Conservation (phyloP, 345 rosid genomes). For the Lumnitzera littorea region DNA sequence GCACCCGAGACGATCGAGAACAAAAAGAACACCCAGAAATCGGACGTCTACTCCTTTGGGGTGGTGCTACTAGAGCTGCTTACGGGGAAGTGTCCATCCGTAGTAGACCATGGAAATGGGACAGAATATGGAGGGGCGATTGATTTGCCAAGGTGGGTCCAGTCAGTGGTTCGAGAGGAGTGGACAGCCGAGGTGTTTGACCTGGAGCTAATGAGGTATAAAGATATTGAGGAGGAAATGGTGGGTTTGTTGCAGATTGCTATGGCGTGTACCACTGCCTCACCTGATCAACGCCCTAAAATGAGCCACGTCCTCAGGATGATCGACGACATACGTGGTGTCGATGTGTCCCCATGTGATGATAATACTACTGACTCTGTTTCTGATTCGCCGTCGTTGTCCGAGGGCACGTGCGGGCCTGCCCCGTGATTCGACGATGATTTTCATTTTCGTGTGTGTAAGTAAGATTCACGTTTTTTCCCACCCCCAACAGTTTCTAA, state of each 20-base stretch:
- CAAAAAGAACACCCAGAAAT: constrained; percentile 50
- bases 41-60: constrained; percentile 80
- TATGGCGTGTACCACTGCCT: constrained; percentile 76
- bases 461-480: neutral
- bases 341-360: constrained; percentile 60
- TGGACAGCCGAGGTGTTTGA: constrained; percentile 99
- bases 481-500: too few relatives aligned
- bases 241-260: constrained; percentile 90
- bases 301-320: constrained; percentile 76
- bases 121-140: constrained; percentile 62
- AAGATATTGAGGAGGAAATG: constrained; percentile 95
- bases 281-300: constrained; percentile 86
- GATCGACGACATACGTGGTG: constrained; percentile 85
- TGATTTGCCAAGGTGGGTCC: constrained; percentile 93
- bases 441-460: neutral
- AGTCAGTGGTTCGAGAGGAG: constrained; percentile 91
- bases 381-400: constrained; percentile 70
- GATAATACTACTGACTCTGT: constrained; percentile 43
- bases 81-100: constrained; percentile 72
- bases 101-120: constrained; percentile 37
- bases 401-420: constrained; percentile 63
- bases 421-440: constrained; percentile 32
- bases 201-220: constrained; percentile 82
- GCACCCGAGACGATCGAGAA: constrained; percentile 50
- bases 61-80: constrained; percentile 64